Percentiles rank a stretch among this genome's conserved stretches.
These are phyloP conservation scores for Neoscytalidium dimidiatum DNA, from an alignment of 2,329 filamentous ascomycete genomes.

Conservation along the genomic window DNA sequence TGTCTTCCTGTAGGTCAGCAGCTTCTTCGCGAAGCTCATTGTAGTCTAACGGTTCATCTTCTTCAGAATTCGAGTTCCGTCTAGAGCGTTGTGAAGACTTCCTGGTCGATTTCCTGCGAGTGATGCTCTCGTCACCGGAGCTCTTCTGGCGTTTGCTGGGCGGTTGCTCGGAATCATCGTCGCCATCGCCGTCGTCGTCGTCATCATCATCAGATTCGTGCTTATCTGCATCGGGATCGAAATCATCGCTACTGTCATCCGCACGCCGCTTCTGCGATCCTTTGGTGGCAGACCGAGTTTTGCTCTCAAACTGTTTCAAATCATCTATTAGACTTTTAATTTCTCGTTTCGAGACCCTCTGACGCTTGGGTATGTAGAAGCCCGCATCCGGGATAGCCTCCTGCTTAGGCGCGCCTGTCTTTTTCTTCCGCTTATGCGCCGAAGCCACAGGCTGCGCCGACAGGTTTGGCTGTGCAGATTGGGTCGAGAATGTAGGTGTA, in stretches of 20 bases:
- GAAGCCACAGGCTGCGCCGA: too few species aligned
- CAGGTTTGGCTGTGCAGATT: too few species aligned
- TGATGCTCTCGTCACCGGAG: constrained; percentile 27
- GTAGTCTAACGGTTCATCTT: constrained; percentile 46
- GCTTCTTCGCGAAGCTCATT: constrained; percentile 58
- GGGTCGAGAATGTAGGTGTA: too few species aligned
- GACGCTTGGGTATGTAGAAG: constrained; percentile 26
- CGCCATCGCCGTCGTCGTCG: constrained; percentile 55
- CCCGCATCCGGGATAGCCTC: constrained; percentile 21
- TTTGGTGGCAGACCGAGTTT: not conserved
- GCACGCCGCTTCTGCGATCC: constrained; percentile 36
- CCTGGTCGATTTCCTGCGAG: constrained; percentile 26
- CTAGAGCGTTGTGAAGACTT: constrained; percentile 48
- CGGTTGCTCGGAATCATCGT: constrained; percentile 52
- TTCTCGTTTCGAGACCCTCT: not conserved
- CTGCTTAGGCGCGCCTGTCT: constrained; percentile 13
- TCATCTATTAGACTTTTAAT: constrained; percentile 26
- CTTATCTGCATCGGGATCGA: constrained; percentile 52
- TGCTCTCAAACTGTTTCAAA: not conserved
- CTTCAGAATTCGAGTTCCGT: constrained; percentile 43
- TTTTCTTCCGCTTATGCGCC: too few species aligned
- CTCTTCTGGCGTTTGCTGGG: constrained; percentile 42
- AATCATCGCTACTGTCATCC: constrained; percentile 62
- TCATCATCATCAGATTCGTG: not conserved
- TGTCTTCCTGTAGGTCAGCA: constrained; percentile 58